Evolutionary conservation across 148 eudicot species (phyloP), one percentile per base, ranked within the genome.

Genomic region (Talinum fruticosum): DNA sequence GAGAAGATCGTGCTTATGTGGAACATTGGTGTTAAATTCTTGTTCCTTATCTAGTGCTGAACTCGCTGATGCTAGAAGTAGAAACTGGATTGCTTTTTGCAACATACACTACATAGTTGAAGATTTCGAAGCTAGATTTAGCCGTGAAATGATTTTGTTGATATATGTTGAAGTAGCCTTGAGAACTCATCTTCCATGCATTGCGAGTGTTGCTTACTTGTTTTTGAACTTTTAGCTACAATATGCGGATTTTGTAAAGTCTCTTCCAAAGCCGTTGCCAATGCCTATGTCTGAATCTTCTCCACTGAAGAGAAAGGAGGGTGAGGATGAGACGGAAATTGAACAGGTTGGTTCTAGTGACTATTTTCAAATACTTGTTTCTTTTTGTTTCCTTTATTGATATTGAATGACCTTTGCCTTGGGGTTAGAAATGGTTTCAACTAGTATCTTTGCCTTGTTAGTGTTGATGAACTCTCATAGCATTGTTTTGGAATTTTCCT

Each of bases 181-280:
- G 32, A 23, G 16, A 69, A 36, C 49, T 70, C 13, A 19, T 38
- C 37, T 49, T 49, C 62, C 19, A 5, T 33, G 19, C 51, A 35
- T 33, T 59, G n/a, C 35, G n/a, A 51, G 14, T 66, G 41, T 64
- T 78, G 68, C 65, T 76, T 16, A 41, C 73, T 44, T 47, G 41
- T 81, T 13, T 71, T 32, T 18, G 59, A 33, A 74, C 69, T 75
- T 69, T 70, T 85, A 88, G 92, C 87, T 87, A 38, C 89, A 86
- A 37, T 87, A 79, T 73, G 76, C 75, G 83, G 93, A 90, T 71
- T 66, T 49, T 61, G 76, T 81, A 29, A 87, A 79, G 84, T 87
- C 92, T 80, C 93, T 88, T 82, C 91, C 92, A 13, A 90, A 82
- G 84, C 97, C 97, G 65, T 82, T 83, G 81, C 89, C 92, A 53